Evolutionary conservation across 2,329 filamentous ascomycete species (phyloP).

Genomic region (Talaromyces rugulosus): DNA sequence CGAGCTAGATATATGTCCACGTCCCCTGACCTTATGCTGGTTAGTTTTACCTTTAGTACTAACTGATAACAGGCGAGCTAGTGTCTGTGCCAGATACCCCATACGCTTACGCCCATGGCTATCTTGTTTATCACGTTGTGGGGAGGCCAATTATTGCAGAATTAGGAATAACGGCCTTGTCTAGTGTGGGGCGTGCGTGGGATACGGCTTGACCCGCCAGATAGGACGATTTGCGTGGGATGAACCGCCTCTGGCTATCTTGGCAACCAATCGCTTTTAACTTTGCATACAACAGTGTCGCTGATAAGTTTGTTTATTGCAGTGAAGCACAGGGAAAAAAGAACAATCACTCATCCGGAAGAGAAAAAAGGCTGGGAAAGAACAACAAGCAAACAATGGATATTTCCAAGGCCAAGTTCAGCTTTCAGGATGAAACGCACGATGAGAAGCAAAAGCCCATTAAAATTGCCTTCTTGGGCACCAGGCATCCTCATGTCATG

Average conservation of each 20-base stretch:
- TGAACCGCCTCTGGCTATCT: not conserved
- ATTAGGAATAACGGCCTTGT: not conserved
- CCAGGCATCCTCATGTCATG: constrained; percentile 17
- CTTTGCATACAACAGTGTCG: not conserved
- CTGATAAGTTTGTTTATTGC: not conserved
- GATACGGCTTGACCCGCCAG: not conserved
- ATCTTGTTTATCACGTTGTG: not conserved
- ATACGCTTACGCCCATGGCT: not conserved
- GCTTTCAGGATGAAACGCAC: constrained; percentile 12
- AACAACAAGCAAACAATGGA: constrained; percentile 12
- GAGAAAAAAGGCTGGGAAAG: not conserved
- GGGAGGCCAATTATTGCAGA: not conserved
- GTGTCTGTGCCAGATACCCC: not conserved
- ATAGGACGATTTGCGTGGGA: not conserved
- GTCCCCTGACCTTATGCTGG: not conserved
- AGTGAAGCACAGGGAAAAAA: not conserved
- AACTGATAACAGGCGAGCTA: not conserved
- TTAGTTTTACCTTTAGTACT: not conserved
- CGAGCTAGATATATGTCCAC: not conserved
- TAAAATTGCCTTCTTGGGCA: constrained; percentile 17
- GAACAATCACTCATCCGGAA: not conserved
- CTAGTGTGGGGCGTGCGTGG: not conserved
- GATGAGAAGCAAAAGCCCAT: constrained; percentile 10
- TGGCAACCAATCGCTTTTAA: not conserved
- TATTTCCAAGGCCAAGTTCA: constrained; percentile 14